Base-by-base conservation (phyloP, 2,329 filamentous ascomycete species). In the Cyclaneusma minus region DNA sequence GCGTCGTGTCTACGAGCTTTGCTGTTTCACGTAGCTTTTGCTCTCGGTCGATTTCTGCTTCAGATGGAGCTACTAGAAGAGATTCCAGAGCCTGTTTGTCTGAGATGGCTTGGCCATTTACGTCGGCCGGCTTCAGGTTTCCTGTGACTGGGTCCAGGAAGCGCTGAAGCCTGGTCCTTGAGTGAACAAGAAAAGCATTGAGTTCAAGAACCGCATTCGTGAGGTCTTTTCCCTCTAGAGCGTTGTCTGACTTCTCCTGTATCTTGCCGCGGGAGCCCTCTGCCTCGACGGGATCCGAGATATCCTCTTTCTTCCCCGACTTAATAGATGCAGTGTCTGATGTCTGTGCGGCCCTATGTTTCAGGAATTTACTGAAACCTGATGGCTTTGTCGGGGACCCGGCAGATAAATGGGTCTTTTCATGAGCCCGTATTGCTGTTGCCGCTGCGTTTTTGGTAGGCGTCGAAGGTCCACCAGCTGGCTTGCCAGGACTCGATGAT, bases 171-270 rank as follows among this genome's bases (percentile, higher is more conserved):
- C 69, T 61, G 12, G 68, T 64, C 32, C 89, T 72, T 11, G 85
- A 83, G 35, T 91, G 82, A 1, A 84, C 87, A 6, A 98, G 64
- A 45, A 92, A 98, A 13, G 76, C 77, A 41, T 81, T 82, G 2
- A 98, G 62, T 35, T 87, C 84, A 22, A 77, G 66, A 10, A 89
- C 80, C 0, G 89, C 84, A 25, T 71, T 64, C 38, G 70, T 78
- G 18, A 98, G 63, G 38, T 94, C 83, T 42, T 87, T 87, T 9
- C 83, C 84, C 45, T 84, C 72, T 18, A 78, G 54, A 0, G 58
- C 56, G 16, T 56, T 60, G 16, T 76, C 65, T n/a, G n/a, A n/a
- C n/a, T n/a, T n/a, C 3, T 64, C 56, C 2, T 41, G 51, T 3
- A 47, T 39, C 29, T 55, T 59, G 6, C 47, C 52, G 31, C 55